phyloP scores from a whole-genome alignment of 257 asterid species.

The Voacanga thouarsii region DNA sequence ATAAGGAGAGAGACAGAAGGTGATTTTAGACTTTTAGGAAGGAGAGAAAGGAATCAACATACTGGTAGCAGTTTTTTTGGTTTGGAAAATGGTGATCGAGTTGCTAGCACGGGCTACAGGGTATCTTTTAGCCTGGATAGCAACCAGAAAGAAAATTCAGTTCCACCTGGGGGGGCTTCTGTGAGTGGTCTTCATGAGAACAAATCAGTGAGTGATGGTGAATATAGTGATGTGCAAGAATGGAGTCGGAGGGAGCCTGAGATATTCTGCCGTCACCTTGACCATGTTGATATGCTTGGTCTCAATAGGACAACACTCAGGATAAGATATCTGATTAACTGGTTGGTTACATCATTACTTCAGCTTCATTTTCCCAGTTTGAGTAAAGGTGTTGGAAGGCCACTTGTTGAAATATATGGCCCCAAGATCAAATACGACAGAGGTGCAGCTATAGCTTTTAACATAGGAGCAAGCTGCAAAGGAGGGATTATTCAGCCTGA shows the following conservation, averaged over 20 bases:
- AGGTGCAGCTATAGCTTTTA: conserved; percentile 37
- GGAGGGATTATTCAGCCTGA: conserved; percentile 32
- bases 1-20: conserved; percentile 36
- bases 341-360: conserved; percentile 36
- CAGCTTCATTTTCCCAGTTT: conserved; percentile 30
- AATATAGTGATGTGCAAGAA: conserved; percentile 19
- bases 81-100: conserved; percentile 24
- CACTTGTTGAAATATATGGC: conserved; percentile 38
- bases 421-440: conserved; percentile 39
- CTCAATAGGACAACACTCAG: conserved; percentile 32
- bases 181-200: background rate
- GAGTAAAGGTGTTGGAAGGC: conserved; percentile 6
- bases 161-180: conserved; percentile 22
- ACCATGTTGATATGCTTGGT: conserved; percentile 34
- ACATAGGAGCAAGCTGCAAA: conserved; percentile 20
- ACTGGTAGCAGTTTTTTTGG: conserved; percentile 23
- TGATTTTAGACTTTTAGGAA: conserved; percentile 29
- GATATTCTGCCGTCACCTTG: conserved; percentile 32
- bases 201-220: conserved; percentile 16
- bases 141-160: conserved; percentile 11
- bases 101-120: conserved; percentile 11
- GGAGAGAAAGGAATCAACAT: conserved; percentile 17
- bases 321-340: conserved; percentile 29
- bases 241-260: conserved; percentile 33
- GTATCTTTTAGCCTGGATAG: conserved; percentile 24